Percentiles rank a stretch among this genome's conserved stretches.
phyloP scores from a whole-genome alignment of 2,329 filamentous ascomycete genomes.

The Thelonectria olida region DNA sequence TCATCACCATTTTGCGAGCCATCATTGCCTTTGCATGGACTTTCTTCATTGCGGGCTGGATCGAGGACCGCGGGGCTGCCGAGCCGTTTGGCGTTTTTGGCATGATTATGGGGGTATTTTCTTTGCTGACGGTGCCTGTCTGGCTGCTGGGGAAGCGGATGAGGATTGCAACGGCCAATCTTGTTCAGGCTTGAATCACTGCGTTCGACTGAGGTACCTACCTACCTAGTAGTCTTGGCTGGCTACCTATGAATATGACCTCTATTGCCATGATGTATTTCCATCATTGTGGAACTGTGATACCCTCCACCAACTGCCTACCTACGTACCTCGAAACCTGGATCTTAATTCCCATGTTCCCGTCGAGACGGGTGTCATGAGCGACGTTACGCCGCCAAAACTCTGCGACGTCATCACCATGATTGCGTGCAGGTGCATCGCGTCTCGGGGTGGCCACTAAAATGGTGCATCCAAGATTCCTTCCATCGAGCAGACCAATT shows the following conservation, averaged over 20 bases:
- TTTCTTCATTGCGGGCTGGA: conserved; percentile 61
- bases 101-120: conserved; percentile 60
- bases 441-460: background rate
- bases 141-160: conserved; percentile 48
- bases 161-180: conserved; percentile 51
- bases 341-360: background rate
- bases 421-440: background rate
- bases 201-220: background rate
- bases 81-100: conserved; percentile 63
- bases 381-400: background rate
- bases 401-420: conserved; percentile 1
- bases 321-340: background rate
- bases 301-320: too few species aligned
- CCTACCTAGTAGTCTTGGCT: too few species aligned
- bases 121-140: conserved; percentile 47
- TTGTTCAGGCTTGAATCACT: too few species aligned
- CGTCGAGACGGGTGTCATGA: background rate
- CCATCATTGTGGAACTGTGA: background rate
- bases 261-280: too few species aligned
- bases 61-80: conserved; percentile 51
- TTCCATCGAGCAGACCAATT: background rate
- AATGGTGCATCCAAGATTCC: background rate
- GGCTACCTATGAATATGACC: too few species aligned
- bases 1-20: conserved; percentile 58
- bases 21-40: conserved; percentile 64